Conservation (phyloP, 345 rosid genomes). For the Pelargonium nanum region DNA sequence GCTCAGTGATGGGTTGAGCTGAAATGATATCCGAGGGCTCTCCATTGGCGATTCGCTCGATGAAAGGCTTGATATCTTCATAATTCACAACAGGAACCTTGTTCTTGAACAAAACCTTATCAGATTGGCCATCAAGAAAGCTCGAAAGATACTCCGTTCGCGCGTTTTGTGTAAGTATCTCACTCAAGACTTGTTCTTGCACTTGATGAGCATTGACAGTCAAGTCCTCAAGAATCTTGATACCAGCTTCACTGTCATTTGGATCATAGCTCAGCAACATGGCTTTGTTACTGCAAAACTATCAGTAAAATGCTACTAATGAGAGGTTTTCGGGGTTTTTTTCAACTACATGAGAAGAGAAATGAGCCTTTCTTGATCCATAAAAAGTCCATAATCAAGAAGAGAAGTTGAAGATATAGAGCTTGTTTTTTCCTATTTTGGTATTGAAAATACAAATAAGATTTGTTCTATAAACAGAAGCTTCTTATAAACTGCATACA, state of each 20-base stretch:
- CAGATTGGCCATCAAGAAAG: conserved; percentile 36
- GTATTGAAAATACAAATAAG: background rate
- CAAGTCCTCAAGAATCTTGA: conserved; percentile 61
- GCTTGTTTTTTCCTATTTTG: too few relatives aligned
- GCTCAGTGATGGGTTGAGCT: conserved; percentile 65
- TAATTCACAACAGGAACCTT: conserved; percentile 75
- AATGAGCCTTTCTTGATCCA: too few relatives aligned
- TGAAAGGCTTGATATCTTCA: conserved; percentile 59
- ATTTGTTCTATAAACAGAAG: background rate
- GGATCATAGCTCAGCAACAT: conserved; percentile 72
- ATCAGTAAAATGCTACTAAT: too few relatives aligned
- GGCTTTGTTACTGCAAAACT: conserved; percentile 7
- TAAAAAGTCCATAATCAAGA: too few relatives aligned
- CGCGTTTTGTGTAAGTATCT: conserved; percentile 48
- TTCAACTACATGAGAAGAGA: too few relatives aligned
- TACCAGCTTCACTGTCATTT: conserved; percentile 58
- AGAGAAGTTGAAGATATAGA: too few relatives aligned
- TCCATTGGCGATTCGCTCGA: conserved; percentile 72
- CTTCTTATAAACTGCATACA: too few relatives aligned
- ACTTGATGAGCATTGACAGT: conserved; percentile 49
- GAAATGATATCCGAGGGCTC: conserved; percentile 61
- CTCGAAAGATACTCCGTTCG: conserved; percentile 50
- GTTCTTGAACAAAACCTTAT: conserved; percentile 43
- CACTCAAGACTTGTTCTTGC: conserved; percentile 45
- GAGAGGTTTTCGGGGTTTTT: too few relatives aligned